Evolutionary conservation across 352 stramenopile species (phyloP).

Genomic region (Globisporangium recalcitrans): DNA sequence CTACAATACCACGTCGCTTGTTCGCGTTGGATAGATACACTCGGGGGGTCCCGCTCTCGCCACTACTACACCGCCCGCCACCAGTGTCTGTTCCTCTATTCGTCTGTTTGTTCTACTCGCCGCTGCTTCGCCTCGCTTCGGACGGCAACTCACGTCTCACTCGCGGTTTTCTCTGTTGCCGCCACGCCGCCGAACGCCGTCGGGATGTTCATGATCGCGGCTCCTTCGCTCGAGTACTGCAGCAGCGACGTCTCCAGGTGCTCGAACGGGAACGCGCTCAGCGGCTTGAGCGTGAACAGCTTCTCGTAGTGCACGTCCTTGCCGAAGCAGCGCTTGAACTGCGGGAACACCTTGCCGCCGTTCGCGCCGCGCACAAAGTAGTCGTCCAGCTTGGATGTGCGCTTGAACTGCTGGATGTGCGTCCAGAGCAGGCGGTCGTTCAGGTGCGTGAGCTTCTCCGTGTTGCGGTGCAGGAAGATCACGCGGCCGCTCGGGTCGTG

Average conservation of each 20-base stretch:
- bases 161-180: neutral
- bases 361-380: constrained; percentile 62
- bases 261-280: constrained; percentile 61
- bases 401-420: constrained; percentile 58
- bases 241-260: constrained; percentile 32
- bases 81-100: neutral
- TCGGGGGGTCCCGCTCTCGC: neutral
- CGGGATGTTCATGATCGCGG: constrained; percentile 10
- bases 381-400: constrained; percentile 26
- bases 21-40: neutral
- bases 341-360: constrained; percentile 57
- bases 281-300: constrained; percentile 57
- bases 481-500: constrained; percentile 34
- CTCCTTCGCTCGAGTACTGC: constrained; percentile 4
- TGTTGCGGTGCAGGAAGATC: constrained; percentile 28
- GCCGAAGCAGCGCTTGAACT: constrained; percentile 66
- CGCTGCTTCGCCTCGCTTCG: neutral
- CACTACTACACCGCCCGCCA: too few species aligned
- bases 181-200: neutral
- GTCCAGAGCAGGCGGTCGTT: constrained; percentile 48
- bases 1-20: neutral
- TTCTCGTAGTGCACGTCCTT: constrained; percentile 69
- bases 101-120: neutral
- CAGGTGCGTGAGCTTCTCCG: constrained; percentile 16
- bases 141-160: neutral